These are phyloP conservation scores for Paulownia fortunei DNA, from an alignment of 257 asterid genomes.

Conservation along the genomic window DNA sequence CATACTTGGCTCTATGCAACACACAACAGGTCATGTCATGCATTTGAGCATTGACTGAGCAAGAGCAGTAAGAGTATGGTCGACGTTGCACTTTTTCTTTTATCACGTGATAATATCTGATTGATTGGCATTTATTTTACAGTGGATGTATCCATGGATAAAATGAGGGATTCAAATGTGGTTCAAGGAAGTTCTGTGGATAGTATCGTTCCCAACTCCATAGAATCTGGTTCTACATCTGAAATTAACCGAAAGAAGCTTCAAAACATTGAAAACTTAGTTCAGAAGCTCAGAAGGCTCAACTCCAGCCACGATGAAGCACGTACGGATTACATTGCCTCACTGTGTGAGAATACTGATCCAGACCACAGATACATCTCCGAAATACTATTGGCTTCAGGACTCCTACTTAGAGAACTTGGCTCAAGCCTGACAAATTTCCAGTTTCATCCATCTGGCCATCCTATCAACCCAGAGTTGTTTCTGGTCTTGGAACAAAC, in stretches of 20 bases:
- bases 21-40: not conserved
- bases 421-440: slow-evolving; percentile 65
- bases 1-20: no score
- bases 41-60: not conserved
- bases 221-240: slow-evolving; percentile 41
- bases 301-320: slow-evolving; percentile 94
- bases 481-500: slow-evolving; percentile 95
- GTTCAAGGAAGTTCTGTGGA: slow-evolving; percentile 35
- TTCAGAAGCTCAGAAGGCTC: slow-evolving; percentile 79
- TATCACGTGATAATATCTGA: not conserved
- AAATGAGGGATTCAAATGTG: slow-evolving; percentile 27
- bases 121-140: slow-evolving; percentile 28
- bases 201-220: slow-evolving; percentile 27
- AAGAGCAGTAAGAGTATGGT: not conserved
- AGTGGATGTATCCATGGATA: slow-evolving; percentile 49
- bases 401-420: slow-evolving; percentile 88
- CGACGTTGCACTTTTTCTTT: not conserved
- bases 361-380: slow-evolving; percentile 89
- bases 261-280: slow-evolving; percentile 76
- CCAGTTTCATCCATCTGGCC: slow-evolving; percentile 84
- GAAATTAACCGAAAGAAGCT: slow-evolving; percentile 68
- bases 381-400: slow-evolving; percentile 88
- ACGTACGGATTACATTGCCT: slow-evolving; percentile 89
- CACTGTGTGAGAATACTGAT: slow-evolving; percentile 74
- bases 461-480: slow-evolving; percentile 89